A percentile compares a stretch with the other conserved stretches of the same genome.
These are phyloP conservation scores for Xylaria sp. DNA, from an alignment of 2,329 filamentous ascomycete species.

Conservation along the genomic window DNA sequence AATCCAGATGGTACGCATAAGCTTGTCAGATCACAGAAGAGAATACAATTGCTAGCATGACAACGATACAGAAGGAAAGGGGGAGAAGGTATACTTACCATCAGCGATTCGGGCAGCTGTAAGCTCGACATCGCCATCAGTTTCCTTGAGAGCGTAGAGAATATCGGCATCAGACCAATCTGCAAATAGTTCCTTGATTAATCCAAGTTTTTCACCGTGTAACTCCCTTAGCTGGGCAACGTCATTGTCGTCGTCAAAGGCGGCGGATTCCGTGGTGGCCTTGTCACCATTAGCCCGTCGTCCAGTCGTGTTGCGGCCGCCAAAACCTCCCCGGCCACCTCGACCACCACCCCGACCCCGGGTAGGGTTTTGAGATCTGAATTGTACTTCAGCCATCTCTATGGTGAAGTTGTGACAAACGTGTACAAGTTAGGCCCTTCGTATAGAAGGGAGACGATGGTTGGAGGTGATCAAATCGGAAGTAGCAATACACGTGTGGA, in stretches of 20 bases:
- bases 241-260: constrained; percentile 82
- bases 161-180: constrained; percentile 96
- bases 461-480: constrained; percentile 37
- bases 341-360: constrained; percentile 91
- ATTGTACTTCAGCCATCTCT: constrained; percentile 93
- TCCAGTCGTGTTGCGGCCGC: constrained; percentile 62
- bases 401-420: constrained; percentile 47
- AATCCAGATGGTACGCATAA: background rate
- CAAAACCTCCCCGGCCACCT: constrained; percentile 80
- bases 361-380: constrained; percentile 70
- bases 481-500: constrained; percentile 34
- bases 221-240: constrained; percentile 90
- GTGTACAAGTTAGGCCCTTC: constrained; percentile 38
- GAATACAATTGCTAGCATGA: background rate
- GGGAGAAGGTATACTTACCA: constrained; percentile 63
- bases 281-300: constrained; percentile 74
- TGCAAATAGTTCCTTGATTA: constrained; percentile 91
- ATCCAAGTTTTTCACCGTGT: constrained; percentile 77
- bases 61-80: background rate
- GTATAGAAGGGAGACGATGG: constrained; percentile 37
- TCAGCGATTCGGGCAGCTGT: constrained; percentile 81
- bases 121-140: constrained; percentile 75
- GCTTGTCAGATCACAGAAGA: background rate
- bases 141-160: constrained; percentile 90
- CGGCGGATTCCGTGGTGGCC: constrained; percentile 61